Conservation (phyloP, 2,329 filamentous ascomycete genomes). For the Fusarium bactridioides region DNA sequence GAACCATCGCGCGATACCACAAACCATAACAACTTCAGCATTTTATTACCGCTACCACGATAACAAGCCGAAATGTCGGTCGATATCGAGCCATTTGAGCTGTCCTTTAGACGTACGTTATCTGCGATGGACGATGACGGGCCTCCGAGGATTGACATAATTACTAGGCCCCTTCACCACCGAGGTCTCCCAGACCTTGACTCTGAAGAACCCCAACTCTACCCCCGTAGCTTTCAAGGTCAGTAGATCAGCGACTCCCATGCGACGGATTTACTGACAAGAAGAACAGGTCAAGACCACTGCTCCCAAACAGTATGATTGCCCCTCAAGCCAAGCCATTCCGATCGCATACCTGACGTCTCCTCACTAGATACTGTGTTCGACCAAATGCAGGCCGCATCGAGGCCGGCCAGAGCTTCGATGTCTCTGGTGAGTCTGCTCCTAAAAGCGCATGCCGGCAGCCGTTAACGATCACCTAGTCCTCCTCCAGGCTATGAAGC, state of each 20-base stretch:
- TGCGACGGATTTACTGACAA: conserved; percentile 24
- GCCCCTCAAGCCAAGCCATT: conserved; percentile 19
- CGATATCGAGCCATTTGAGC: conserved; percentile 89
- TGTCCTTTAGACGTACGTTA: conserved; percentile 88
- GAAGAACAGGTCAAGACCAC: conserved; percentile 92
- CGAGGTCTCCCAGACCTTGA: conserved; percentile 71
- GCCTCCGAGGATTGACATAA: conserved; percentile 30
- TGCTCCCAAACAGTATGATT: conserved; percentile 89
- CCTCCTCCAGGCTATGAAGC: conserved; percentile 96
- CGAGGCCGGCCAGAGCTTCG: conserved; percentile 86
- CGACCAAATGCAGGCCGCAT: conserved; percentile 96
- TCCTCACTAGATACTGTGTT: conserved; percentile 84
- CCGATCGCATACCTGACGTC: conserved; percentile 29
- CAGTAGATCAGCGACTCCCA: conserved; percentile 39
- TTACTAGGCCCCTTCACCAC: conserved; percentile 69
- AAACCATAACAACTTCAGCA: background rate
- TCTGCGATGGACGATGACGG: conserved; percentile 7
- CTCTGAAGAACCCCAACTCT: conserved; percentile 69
- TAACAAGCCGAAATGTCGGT: conserved; percentile 79
- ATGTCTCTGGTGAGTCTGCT: conserved; percentile 79
- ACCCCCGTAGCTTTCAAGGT: conserved; percentile 76
- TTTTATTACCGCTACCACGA: background rate
- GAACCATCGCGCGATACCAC: conserved; percentile 36
- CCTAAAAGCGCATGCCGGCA: background rate
- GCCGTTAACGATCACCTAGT: conserved; percentile 60